Conservation (phyloP, 1,139 yeast species). For the Tardiomyces depauwii region DNA sequence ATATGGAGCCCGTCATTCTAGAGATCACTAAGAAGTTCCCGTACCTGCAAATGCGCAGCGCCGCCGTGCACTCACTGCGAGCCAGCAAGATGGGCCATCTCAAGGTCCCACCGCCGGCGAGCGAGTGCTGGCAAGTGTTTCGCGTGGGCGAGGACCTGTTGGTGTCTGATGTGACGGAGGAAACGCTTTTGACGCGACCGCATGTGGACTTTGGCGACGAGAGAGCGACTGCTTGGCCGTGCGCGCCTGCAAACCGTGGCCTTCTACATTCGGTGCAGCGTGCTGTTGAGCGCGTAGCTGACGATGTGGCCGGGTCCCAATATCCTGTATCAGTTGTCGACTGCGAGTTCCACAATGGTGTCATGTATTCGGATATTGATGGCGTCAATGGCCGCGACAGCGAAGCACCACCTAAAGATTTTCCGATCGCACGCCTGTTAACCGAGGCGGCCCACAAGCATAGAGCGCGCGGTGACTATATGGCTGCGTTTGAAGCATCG, state of each 20-base stretch:
- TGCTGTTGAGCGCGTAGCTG: conserved; percentile 8
- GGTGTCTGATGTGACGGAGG: conserved; percentile 15
- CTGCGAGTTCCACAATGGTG: too few species aligned
- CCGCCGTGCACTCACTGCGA: too few species aligned
- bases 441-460: background rate
- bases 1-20: conserved; percentile 25
- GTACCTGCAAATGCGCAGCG: conserved; percentile 12
- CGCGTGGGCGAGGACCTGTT: conserved; percentile 20
- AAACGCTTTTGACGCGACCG: conserved; percentile 2
- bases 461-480: background rate
- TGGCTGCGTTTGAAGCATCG: background rate
- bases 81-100: too few species aligned
- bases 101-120: conserved; percentile 17
- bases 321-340: too few species aligned
- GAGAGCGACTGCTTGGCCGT: conserved; percentile 3
- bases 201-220: background rate
- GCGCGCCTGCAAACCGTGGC: conserved; percentile 8
- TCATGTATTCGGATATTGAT: too few species aligned
- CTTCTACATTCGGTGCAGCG: conserved; percentile 5
- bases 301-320: conserved; percentile 6
- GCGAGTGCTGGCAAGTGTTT: conserved; percentile 27
- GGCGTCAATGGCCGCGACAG: too few species aligned
- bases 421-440: too few species aligned
- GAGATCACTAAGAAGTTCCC: conserved; percentile 20
- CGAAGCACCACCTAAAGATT: too few species aligned